Percentiles rank a stretch among this genome's conserved stretches.
These are phyloP conservation scores for Dendrobium nobile DNA, from an alignment of 106 monocot species.

Conservation along the genomic window DNA sequence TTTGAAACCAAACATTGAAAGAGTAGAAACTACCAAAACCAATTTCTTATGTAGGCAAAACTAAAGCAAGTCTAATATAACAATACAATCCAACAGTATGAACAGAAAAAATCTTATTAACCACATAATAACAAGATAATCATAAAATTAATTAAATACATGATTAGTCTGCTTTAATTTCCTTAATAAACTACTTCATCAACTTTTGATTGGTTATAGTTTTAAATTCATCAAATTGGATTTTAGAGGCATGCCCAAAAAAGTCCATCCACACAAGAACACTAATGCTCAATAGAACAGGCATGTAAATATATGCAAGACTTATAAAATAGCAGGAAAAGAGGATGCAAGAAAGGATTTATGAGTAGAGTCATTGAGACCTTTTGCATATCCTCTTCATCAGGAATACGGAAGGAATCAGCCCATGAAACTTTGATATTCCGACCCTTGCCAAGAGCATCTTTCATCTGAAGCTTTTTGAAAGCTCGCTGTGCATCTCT, in stretches of 20 bases:
- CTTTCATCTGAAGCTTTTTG: constrained; percentile 74
- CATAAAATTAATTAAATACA: background rate
- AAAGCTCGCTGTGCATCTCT: constrained; percentile 76
- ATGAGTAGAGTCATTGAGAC: constrained; percentile 25
- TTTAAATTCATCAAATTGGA: background rate
- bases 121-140: background rate
- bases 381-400: constrained; percentile 91
- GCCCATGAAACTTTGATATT: constrained; percentile 87
- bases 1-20: background rate
- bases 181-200: background rate
- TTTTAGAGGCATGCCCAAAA: background rate
- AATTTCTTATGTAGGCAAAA: background rate
- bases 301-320: background rate
- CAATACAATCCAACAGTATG: background rate
- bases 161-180: background rate
- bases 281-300: background rate
- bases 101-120: background rate
- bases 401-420: constrained; percentile 56
- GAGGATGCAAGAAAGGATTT: background rate
- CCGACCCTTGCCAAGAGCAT: constrained; percentile 65
- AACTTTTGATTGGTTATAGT: background rate
- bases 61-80: background rate
- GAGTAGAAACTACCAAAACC: background rate
- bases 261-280: background rate
- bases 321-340: background rate